Evolutionary conservation across 2,329 filamentous ascomycete genomes (phyloP).

Genomic region (Epichloe baconii): DNA sequence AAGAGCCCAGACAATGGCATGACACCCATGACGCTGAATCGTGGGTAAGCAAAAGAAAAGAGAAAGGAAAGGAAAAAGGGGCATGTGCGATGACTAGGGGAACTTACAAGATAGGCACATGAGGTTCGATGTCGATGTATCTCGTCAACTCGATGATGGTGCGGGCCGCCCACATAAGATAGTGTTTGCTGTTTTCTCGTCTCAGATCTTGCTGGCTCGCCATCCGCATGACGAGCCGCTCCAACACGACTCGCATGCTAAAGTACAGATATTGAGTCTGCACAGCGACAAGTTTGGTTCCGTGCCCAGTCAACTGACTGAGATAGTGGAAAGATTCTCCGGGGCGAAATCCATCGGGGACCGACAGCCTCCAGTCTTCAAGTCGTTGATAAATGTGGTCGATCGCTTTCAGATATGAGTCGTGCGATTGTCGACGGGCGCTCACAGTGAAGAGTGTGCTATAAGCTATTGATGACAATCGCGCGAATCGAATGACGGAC

Average conservation of each 20-base stretch:
- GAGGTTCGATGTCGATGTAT: constrained; percentile 19
- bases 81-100: too few species aligned
- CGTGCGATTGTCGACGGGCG: constrained; percentile 13
- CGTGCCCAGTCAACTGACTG: constrained; percentile 7
- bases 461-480: constrained; percentile 21
- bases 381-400: constrained; percentile 13
- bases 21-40: constrained; percentile 7
- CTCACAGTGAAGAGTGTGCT: constrained; percentile 22
- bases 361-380: constrained; percentile 17
- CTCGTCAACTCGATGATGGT: constrained; percentile 20
- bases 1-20: constrained; percentile 11
- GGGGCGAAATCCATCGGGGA: constrained; percentile 17
- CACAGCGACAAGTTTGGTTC: constrained; percentile 11
- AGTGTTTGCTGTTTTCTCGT: constrained; percentile 11
- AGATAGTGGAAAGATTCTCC: constrained; percentile 11
- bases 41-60: not conserved
- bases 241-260: constrained; percentile 18
- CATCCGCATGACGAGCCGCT: constrained; percentile 16
- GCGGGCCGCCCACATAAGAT: constrained; percentile 19
- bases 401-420: constrained; percentile 9
- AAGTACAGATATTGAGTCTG: constrained; percentile 20
- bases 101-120: constrained; percentile 21
- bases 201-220: constrained; percentile 7
- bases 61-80: not conserved
- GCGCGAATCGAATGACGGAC: constrained; percentile 15